Conservation (phyloP, 495 filamentous ascomycete genomes). For the Annulohypoxylon stygium region DNA sequence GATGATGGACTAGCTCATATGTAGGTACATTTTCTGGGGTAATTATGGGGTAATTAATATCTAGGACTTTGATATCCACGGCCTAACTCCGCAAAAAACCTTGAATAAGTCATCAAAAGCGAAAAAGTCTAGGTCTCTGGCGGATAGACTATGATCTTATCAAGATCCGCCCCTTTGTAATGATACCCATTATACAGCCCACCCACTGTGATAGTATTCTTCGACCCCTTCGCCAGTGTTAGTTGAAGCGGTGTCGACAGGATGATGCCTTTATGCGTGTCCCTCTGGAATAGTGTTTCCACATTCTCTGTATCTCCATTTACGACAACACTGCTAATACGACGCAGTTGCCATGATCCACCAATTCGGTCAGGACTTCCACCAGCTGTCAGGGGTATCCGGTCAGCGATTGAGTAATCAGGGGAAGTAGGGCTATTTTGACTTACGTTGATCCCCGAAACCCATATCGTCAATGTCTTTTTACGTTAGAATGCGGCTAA, state of each 20-base stretch:
- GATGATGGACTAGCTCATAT: no score
- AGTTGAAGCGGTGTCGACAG: constrained; percentile 57
- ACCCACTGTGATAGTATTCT: constrained; percentile 60
- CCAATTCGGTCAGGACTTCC: constrained; percentile 59
- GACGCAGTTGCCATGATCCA: constrained; percentile 58
- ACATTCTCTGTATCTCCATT: constrained; percentile 54
- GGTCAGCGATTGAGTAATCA: constrained; percentile 1
- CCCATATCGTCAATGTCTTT: constrained; percentile 59
- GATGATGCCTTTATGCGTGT: constrained; percentile 63
- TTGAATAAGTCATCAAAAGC: neutral
- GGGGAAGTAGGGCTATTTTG: neutral
- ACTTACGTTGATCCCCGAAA: constrained; percentile 59
- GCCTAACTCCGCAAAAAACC: neutral
- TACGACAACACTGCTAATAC: constrained; percentile 59
- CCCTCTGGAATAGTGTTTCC: constrained; percentile 57
- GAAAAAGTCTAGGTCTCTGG: constrained; percentile 42
- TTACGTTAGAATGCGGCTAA: constrained; percentile 20
- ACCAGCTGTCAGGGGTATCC: constrained; percentile 37
- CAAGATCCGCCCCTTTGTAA: constrained; percentile 59
- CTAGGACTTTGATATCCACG: no score
- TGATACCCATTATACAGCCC: constrained; percentile 58
- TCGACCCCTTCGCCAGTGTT: constrained; percentile 51
- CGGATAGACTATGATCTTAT: constrained; percentile 61
- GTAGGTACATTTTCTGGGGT: no score
- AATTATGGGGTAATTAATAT: no score